phyloP scores from a whole-genome alignment of 352 stramenopile species.

The Pythium guiyangense region DNA sequence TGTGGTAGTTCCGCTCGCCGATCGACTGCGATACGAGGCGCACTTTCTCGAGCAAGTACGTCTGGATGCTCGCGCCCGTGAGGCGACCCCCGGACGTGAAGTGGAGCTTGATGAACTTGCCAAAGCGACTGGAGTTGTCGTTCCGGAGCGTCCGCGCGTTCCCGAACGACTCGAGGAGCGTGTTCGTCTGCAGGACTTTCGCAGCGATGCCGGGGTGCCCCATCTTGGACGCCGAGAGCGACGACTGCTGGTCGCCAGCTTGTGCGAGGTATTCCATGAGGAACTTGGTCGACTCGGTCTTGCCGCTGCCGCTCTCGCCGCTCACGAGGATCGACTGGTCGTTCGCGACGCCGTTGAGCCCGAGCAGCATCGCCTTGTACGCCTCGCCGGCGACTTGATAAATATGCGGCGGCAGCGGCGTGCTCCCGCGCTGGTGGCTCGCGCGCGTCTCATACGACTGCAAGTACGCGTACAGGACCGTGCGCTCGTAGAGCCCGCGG shows the following conservation, averaged over 20 bases:
- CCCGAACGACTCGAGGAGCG: conserved; percentile 87
- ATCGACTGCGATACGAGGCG: conserved; percentile 79
- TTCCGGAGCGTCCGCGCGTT: conserved; percentile 87
- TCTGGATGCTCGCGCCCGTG: conserved; percentile 86
- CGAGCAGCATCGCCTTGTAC: conserved; percentile 76
- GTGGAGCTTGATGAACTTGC: conserved; percentile 91
- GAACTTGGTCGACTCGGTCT: conserved; percentile 90
- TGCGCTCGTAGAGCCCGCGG: conserved; percentile 48
- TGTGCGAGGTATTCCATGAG: conserved; percentile 86
- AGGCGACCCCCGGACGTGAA: conserved; percentile 72
- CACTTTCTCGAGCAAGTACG: conserved; percentile 95
- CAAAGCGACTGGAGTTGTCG: conserved; percentile 90
- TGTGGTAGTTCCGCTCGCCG: conserved; percentile 84
- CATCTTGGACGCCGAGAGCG: conserved; percentile 22
- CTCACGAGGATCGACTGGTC: conserved; percentile 86
- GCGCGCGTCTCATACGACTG: conserved; percentile 47
- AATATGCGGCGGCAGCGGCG: conserved; percentile 66
- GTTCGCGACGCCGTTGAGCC: conserved; percentile 45
- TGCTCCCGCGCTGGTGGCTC: conserved; percentile 22
- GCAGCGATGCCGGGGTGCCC: conserved; percentile 50
- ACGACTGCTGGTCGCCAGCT: conserved; percentile 70
- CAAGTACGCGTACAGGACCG: conserved; percentile 56
- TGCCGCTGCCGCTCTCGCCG: conserved; percentile 82
- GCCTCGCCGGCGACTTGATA: conserved; percentile 81
- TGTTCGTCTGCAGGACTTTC: conserved; percentile 91